Conservation (phyloP, 257 asterid genomes). For the Solanum raphanifolium region DNA sequence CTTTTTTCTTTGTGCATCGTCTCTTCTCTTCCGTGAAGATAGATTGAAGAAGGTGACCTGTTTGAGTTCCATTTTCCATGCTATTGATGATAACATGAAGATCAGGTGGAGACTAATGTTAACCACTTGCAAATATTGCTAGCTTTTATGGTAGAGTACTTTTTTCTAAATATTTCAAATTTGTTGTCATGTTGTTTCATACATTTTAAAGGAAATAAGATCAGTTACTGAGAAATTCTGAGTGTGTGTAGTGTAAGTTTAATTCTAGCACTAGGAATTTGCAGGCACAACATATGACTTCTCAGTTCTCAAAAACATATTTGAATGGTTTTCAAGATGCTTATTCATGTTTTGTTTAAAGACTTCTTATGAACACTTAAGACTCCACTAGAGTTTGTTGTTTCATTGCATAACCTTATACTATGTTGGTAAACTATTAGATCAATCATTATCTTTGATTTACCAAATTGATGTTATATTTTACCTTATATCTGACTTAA, state of each 20-base stretch:
- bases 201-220: background rate
- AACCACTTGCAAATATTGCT: background rate
- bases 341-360: background rate
- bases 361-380: background rate
- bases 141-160: background rate
- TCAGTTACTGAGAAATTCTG: background rate
- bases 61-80: background rate
- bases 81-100: background rate
- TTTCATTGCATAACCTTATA: background rate
- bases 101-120: background rate
- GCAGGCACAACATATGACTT: background rate
- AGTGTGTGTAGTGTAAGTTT: too few relatives aligned
- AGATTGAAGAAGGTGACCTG: background rate
- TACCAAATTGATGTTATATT: background rate
- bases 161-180: background rate
- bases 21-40: constrained; percentile 17
- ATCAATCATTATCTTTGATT: background rate
- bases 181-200: background rate
- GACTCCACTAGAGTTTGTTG: background rate
- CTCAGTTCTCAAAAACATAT: background rate
- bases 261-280: background rate
- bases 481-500: background rate
- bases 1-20: constrained; percentile 10
- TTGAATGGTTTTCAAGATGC: background rate
- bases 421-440: background rate